phyloP scores from a whole-genome alignment of 805 yeast genomes.

The Metschnikowia koreensis region DNA sequence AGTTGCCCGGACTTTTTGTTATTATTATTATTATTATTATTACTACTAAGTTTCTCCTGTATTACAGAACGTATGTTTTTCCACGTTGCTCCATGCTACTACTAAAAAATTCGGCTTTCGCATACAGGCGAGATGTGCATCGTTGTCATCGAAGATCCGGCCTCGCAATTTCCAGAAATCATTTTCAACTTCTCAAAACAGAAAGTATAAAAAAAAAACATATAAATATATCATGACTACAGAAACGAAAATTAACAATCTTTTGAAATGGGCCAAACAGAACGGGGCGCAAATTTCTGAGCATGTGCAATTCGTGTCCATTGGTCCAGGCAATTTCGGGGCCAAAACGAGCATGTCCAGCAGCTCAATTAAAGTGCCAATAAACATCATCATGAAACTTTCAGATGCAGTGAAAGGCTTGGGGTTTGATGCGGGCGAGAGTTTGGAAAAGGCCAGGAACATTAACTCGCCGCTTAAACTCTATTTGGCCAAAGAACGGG shows the following conservation, averaged over 20 bases:
- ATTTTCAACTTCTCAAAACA: no score
- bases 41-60: no score
- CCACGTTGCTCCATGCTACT: no score
- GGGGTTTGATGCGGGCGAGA: conserved; percentile 8
- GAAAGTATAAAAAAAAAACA: no score
- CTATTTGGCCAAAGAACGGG: conserved; percentile 32
- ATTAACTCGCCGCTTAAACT: conserved; percentile 35
- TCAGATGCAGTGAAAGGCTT: conserved; percentile 26
- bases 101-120: no score
- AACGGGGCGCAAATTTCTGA: conserved; percentile 31
- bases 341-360: conserved; percentile 19
- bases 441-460: conserved; percentile 18
- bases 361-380: conserved; percentile 12
- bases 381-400: conserved; percentile 19
- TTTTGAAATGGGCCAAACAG: conserved; percentile 31
- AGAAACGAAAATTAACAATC: conserved; percentile 11
- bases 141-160: no score
- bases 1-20: no score
- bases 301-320: conserved; percentile 22
- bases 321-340: conserved; percentile 26
- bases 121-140: no score
- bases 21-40: no score
- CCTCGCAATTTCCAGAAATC: no score
- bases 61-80: no score
- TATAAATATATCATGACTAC: background rate